Base-by-base conservation (phyloP, 495 filamentous ascomycete species). In the Penicillium egyptiacum region DNA sequence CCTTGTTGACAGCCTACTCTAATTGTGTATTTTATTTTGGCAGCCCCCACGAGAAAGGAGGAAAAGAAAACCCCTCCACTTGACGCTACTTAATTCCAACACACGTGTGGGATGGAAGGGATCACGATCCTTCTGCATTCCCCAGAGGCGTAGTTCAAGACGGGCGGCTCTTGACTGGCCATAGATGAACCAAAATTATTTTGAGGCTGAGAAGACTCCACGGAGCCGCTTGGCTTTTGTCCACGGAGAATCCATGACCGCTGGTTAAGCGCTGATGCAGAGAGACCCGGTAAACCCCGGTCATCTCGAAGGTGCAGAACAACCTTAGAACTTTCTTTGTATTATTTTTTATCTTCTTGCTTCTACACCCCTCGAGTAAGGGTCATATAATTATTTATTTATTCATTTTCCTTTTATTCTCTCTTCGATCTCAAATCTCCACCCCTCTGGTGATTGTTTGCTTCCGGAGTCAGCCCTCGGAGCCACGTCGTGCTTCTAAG, bases 121-220 rank as follows among this genome's bases (percentile, higher is more conserved):
- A 56, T 56, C 19, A 35, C 35, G 20, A 43, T 51, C 46, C 45
- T 56, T 28, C n/a, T 42, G 26, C 23, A 17, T 39, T 39, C 35
- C 11, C 19, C 42, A 43, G 51, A 28, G 53, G 44, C 26, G 16
- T 47, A 45, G 22, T 33, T 52, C 39, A n/a, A 17, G 23, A n/a
- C 14, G 40, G 58, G 66, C 64, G 64, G 61, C 55, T 67, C 61
- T 62, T 48, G 58, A 69, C 64, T 69, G 66, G 66, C 53, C 30
- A 41, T 19, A 42, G 56, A 12, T 37, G 30, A 51, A 30, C 57
- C 28, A 43, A 37, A 33, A 48, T 33, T 42, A 12, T 39, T 26
- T 48, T 66, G 66, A 69, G 66, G 66, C 66, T 69, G 66, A 67
- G 25, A 64, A 58, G n/a, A 48, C 26, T 43, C 63, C 63, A 58